Base-by-base conservation (phyloP, 108 stramenopile genomes). In the Skeletonema marinoi region DNA sequence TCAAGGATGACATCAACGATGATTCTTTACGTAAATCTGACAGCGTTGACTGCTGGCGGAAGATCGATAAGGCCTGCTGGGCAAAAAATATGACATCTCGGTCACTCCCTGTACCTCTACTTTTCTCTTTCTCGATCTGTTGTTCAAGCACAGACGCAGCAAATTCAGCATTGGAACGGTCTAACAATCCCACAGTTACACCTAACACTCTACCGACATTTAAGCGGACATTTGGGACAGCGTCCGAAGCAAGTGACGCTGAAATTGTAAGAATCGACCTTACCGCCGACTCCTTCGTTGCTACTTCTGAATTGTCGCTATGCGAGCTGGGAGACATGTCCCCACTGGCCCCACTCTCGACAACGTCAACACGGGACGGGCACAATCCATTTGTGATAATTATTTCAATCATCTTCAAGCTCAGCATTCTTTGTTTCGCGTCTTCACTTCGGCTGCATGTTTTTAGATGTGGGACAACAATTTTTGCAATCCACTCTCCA, bases 361-460 rank as follows among this genome's bases (percentile, higher is more conserved):
- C 63, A 19, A 29, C 12, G 1, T 35, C 63, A 6, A 35, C 7
- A 39, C 36, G 36, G 17, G 83, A n/a, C 3, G 78, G 83, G 42
- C 77, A 78, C 39, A 78, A 58, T 36, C 81, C 73, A 62, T 87
- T 85, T 13, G 89, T 80, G 7, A 96, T 74, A 30, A 96, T 84
- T 10, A 89, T 86, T 75, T 94, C 92, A 30, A 93, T 78, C 93
- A 96, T 96, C 68, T 93, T 92, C 60, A 96, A 66, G 44, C 90
- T 75, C 4, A 94, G 81, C 59, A 94, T 75, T 21, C 96, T 71
- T 77, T 93, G 93, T 70, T 91, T 92, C 14, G 85, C 89, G 35
- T 92, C 85, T 12, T 70, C 46, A 63, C 88, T 87, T 51, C 82
- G 80, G 44, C 90, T 82, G 60, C 91, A 93, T 25, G 67, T 48